Percentiles rank a stretch among this genome's conserved stretches.
Evolutionary conservation across 306 rosid genomes (phyloP).

Genomic region (Vigna nakashimae): DNA sequence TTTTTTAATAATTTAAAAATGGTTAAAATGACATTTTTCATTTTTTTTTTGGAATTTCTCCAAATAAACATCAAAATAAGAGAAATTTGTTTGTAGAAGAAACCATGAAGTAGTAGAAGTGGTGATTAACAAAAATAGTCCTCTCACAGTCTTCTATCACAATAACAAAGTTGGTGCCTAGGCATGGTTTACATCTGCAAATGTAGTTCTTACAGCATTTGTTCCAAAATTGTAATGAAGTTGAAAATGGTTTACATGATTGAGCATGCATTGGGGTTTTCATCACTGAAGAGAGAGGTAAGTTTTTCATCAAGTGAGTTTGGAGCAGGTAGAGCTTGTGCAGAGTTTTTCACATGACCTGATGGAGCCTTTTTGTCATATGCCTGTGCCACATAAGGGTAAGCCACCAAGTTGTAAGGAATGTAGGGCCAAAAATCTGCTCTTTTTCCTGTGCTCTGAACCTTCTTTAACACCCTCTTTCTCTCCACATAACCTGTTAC

Average conservation of each 20-base stretch:
- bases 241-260: slow-evolving; percentile 55
- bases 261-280: slow-evolving; percentile 83
- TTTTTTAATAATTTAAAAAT: no score
- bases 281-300: slow-evolving; percentile 73
- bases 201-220: not conserved
- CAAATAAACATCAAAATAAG: not conserved
- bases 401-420: slow-evolving; percentile 74
- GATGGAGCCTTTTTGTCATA: slow-evolving; percentile 92
- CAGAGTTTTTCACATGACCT: slow-evolving; percentile 71
- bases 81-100: not conserved
- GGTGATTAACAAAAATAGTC: not conserved
- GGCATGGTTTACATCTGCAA: not conserved
- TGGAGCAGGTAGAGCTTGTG: slow-evolving; percentile 61
- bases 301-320: slow-evolving; percentile 69
- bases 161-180: slow-evolving; percentile 1
- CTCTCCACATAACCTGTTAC: slow-evolving; percentile 74
- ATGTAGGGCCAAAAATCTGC: slow-evolving; percentile 95
- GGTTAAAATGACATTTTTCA: no score
- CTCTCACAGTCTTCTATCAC: slow-evolving; percentile 14
- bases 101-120: not conserved
- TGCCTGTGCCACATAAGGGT: slow-evolving; percentile 78
- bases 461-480: slow-evolving; percentile 71
- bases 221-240: slow-evolving; percentile 8
- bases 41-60: no score
- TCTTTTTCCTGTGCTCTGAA: slow-evolving; percentile 74